These are phyloP conservation scores for Omphalotus guepiniiformis DNA, from an alignment of 768 basidiomycete genomes.

Conservation along the genomic window DNA sequence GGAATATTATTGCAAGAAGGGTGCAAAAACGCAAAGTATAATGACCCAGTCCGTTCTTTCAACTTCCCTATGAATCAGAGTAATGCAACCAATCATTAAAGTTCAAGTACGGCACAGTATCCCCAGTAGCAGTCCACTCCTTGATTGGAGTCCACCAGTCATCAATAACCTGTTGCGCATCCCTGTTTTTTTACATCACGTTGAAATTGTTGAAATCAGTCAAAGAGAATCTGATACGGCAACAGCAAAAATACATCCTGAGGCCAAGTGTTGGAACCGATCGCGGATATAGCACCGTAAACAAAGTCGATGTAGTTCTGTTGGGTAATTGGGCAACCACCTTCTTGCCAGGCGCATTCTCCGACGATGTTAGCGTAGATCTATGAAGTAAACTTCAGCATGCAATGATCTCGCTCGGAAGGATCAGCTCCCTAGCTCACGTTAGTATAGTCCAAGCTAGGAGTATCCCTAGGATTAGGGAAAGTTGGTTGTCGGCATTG, in stretches of 20 bases:
- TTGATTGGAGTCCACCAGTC: slow-evolving; percentile 7
- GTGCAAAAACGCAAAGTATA: no score
- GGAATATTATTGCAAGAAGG: no score
- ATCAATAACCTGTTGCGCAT: slow-evolving; percentile 2
- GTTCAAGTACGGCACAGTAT: slow-evolving; percentile 9
- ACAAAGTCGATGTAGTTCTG: slow-evolving; percentile 17
- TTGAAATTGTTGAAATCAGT: background rate
- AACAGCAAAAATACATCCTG: background rate
- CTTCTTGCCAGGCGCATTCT: slow-evolving; percentile 13
- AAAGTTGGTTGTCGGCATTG: slow-evolving; percentile 1
- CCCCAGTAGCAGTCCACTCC: slow-evolving; percentile 8
- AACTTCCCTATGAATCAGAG: slow-evolving; percentile 1
- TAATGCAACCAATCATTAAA: slow-evolving; percentile 9
- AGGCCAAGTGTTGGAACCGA: background rate
- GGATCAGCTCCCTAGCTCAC: background rate
- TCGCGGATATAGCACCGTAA: slow-evolving; percentile 11
- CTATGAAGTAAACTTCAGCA: background rate
- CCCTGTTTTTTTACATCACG: no score
- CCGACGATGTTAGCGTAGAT: slow-evolving; percentile 17
- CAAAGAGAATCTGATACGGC: background rate
- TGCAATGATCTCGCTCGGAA: background rate
- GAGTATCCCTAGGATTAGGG: background rate
- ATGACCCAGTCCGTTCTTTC: no score
- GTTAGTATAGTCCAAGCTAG: slow-evolving; percentile 10
- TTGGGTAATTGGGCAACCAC: slow-evolving; percentile 17